Conservation (phyloP, 2,329 filamentous ascomycete genomes). For the Colletotrichum lindemuthianum region DNA sequence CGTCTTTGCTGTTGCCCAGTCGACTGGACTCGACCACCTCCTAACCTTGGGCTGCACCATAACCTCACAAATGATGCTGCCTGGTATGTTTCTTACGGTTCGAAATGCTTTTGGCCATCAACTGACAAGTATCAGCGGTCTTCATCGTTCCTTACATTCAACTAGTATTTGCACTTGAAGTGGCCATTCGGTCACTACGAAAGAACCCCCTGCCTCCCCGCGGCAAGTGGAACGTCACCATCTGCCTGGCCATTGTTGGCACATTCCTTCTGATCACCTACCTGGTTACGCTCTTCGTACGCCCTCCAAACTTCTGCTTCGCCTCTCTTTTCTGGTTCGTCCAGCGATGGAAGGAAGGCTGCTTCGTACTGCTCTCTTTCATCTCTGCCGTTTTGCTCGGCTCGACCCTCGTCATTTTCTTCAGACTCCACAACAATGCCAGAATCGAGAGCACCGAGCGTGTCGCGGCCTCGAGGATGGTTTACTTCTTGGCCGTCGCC, state of each 20-base stretch:
- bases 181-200: conserved; percentile 64
- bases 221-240: conserved; percentile 67
- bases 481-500: conserved; percentile 71
- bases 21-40: conserved; percentile 62
- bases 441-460: conserved; percentile 68
- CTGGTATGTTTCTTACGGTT: conserved; percentile 54
- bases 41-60: conserved; percentile 62
- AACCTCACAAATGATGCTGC: conserved; percentile 68
- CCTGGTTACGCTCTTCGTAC: conserved; percentile 65
- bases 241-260: conserved; percentile 63
- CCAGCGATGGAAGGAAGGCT: conserved; percentile 66
- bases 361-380: conserved; percentile 63
- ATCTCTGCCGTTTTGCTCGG: conserved; percentile 62
- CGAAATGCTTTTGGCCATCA: background rate
- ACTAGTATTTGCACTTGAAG: conserved; percentile 72
- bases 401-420: conserved; percentile 64
- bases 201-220: conserved; percentile 66
- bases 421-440: conserved; percentile 64
- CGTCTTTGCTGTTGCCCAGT: conserved; percentile 66
- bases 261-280: conserved; percentile 65
- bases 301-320: conserved; percentile 70
- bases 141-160: conserved; percentile 75
- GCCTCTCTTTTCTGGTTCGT: conserved; percentile 76
- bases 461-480: conserved; percentile 73
- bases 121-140: conserved; percentile 59